Conservation (phyloP, 1,284 basidiomycete species). For the Heterobasidion annosum region DNA sequence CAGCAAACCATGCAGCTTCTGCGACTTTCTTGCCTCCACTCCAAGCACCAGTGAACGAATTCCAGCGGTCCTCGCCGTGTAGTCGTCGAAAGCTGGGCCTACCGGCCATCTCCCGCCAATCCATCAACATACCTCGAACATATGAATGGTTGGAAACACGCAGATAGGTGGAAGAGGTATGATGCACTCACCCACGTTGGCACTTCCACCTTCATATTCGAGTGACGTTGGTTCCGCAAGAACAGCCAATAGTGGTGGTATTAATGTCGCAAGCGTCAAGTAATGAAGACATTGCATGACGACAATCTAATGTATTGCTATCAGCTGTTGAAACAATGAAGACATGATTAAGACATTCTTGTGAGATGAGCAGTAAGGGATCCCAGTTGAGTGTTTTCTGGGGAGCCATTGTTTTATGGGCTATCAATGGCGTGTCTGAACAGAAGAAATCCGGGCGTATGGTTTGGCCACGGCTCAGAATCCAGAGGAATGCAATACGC, state of each 20-base stretch:
- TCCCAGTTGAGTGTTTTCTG: conserved; percentile 24
- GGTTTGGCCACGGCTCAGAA: too few species aligned
- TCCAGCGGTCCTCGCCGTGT: conserved; percentile 56
- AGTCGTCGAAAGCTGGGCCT: conserved; percentile 61
- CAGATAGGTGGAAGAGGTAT: background rate
- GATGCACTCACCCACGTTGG: conserved; percentile 59
- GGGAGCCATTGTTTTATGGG: conserved; percentile 1
- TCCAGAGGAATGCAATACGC: too few species aligned
- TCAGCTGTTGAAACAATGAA: background rate
- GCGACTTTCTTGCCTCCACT: conserved; percentile 66
- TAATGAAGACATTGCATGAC: conserved; percentile 92
- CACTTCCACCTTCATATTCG: conserved; percentile 77
- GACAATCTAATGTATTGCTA: conserved; percentile 59
- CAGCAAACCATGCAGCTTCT: conserved; percentile 37
- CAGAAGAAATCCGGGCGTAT: too few species aligned
- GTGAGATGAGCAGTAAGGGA: conserved; percentile 64
- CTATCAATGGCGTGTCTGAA: too few species aligned
- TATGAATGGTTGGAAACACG: background rate
- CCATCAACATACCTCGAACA: conserved; percentile 77
- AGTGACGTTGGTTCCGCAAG: conserved; percentile 73
- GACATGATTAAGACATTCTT: conserved; percentile 28
- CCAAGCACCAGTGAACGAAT: conserved; percentile 62
- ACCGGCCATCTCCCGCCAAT: conserved; percentile 94
- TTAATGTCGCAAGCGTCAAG: conserved; percentile 72
- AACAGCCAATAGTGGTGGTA: conserved; percentile 71